These are phyloP conservation scores for Arthrobotrys iridis DNA, from an alignment of 2,329 filamentous ascomycete genomes.

Conservation along the genomic window DNA sequence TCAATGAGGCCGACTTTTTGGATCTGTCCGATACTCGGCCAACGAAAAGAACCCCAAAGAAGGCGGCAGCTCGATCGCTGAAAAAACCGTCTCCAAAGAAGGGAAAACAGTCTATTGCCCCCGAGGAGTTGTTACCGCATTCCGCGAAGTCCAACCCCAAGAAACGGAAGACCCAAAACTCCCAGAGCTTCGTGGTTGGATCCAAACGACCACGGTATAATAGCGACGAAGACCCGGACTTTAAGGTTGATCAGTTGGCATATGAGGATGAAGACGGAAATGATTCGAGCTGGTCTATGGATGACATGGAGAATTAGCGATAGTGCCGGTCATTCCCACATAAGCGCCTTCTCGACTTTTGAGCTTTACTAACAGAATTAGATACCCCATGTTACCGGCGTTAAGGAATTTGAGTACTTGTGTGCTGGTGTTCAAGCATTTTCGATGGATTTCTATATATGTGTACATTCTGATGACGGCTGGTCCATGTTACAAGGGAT, in stretches of 20 bases:
- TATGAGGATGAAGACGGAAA: conserved; percentile 46
- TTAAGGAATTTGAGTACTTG: not conserved
- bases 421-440: no score
- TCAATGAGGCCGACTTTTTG: conserved; percentile 42
- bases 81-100: conserved; percentile 21
- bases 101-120: conserved; percentile 9
- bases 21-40: conserved; percentile 6
- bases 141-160: conserved; percentile 8
- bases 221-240: conserved; percentile 45
- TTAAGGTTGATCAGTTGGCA: conserved; percentile 39
- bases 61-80: not conserved
- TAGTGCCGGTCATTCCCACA: not conserved
- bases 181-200: conserved; percentile 38
- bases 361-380: conserved; percentile 7
- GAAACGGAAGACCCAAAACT: not conserved
- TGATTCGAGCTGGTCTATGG: conserved; percentile 51
- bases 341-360: not conserved
- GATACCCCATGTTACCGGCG: conserved; percentile 13
- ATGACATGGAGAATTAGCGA: conserved; percentile 17
- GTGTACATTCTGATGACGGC: no score
- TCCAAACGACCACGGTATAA: conserved; percentile 34
- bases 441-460: no score
- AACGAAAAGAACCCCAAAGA: conserved; percentile 13
- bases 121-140: not conserved
- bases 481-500: not conserved